Base-by-base conservation (phyloP, 1,139 yeast genomes). In the Candida tetrigidarum region DNA sequence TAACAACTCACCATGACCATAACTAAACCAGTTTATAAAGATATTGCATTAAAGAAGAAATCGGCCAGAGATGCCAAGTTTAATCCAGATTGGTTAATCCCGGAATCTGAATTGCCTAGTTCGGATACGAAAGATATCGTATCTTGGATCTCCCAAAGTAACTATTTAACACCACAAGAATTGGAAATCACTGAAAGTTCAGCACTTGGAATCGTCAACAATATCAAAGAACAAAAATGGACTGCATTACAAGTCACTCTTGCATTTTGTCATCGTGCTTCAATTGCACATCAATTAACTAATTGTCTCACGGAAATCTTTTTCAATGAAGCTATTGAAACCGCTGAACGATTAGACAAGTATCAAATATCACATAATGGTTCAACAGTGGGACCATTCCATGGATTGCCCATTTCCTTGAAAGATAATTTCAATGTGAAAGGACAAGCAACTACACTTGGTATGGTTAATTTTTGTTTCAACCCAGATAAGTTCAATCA, bases 391-490 rank as follows among this genome's bases (percentile, higher is more conserved):
- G 78, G 69, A 38, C 75, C 69, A 2, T 55, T 61, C 41, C 79
- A 64, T 44, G 76, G 76, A 0, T 50, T 71, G 26, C 76, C 80
- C 9, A 58, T 70, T n/a, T 67, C 74, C 0, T 58, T 70, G 46
- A 80, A 80, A 54, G 69, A 61, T 91, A 85, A 56, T 78, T 83
- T 67, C 74, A 78, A 48, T 81, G 71, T 57, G 73, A 69, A 44
- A 85, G 81, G 18, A 80, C 68, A 52, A 69, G 76, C 53, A 80
- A 87, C 23, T 83, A 81, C 56, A 87, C 81, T 39, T 79, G 85
- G 15, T 83, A 78, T 66, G 90, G 83, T 25, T 73, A 22, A 22
- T 22, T 22, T 22, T 9, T 22, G 25, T 9, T 22, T 22, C 25
- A 22, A 22, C 25, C 25, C 25, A 9, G 25, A 80, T 1, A 61